Evolutionary conservation across 495 filamentous ascomycete genomes (phyloP).

Genomic region (Lasiosphaeriaceae sp.): DNA sequence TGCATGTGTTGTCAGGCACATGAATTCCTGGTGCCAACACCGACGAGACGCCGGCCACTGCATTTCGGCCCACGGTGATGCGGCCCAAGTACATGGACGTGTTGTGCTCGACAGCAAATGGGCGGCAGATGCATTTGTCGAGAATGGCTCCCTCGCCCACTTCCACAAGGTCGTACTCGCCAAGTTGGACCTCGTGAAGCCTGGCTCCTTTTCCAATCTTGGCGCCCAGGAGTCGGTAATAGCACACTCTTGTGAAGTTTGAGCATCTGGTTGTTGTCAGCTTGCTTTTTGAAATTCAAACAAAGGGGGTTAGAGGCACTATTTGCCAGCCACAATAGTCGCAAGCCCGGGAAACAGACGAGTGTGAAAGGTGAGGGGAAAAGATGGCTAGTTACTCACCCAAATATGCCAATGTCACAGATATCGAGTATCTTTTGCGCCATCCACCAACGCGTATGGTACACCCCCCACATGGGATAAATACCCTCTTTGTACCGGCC

Average conservation of each 20-base stretch:
- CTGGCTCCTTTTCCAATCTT: constrained; percentile 39
- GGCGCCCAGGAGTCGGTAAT: constrained; percentile 40
- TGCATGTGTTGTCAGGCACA: constrained; percentile 37
- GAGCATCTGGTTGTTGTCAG: constrained; percentile 1
- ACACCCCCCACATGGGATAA: constrained; percentile 47
- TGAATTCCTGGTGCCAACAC: constrained; percentile 39
- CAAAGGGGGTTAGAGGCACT: not conserved
- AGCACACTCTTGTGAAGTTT: constrained; percentile 31
- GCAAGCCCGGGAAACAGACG: too few species aligned
- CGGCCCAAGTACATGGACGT: constrained; percentile 43
- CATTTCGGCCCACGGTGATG: constrained; percentile 37
- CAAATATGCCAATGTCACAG: constrained; percentile 37
- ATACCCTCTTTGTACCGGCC: constrained; percentile 40
- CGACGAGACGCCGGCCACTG: constrained; percentile 34
- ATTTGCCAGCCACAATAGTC: too few species aligned
- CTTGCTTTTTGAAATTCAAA: not conserved
- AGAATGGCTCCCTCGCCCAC: constrained; percentile 39
- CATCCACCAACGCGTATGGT: constrained; percentile 49
- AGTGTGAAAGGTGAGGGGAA: not conserved
- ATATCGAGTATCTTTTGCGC: constrained; percentile 40
- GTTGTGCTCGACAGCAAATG: constrained; percentile 44
- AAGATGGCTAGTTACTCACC: not conserved
- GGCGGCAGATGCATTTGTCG: constrained; percentile 35
- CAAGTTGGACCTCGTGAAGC: constrained; percentile 26
- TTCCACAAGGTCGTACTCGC: constrained; percentile 45